Percentiles rank a stretch among this genome's conserved stretches.
Evolutionary conservation across 768 basidiomycete species (phyloP).

Genomic region (Lactifluus pinguis): DNA sequence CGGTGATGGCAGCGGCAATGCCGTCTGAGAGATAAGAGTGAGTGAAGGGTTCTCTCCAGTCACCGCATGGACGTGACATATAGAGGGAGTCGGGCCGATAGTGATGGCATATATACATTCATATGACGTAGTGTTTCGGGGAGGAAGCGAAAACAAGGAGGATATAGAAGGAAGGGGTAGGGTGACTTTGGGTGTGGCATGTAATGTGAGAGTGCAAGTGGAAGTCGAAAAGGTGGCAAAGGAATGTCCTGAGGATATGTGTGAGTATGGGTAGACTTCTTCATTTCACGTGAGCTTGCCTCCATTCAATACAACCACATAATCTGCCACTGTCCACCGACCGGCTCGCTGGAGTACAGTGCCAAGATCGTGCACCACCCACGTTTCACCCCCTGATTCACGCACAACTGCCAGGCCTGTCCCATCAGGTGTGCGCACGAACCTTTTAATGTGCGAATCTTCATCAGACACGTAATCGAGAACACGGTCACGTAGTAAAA

Average conservation of each 20-base stretch:
- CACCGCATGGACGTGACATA: slow-evolving; percentile 46
- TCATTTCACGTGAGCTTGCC: slow-evolving; percentile 33
- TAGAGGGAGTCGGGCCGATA: slow-evolving; percentile 35
- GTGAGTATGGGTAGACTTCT: slow-evolving; percentile 2
- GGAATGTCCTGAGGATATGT: slow-evolving; percentile 34
- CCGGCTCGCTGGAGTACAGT: slow-evolving; percentile 39
- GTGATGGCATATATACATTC: slow-evolving; percentile 64
- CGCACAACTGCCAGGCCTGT: slow-evolving; percentile 63
- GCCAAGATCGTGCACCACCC: slow-evolving; percentile 44
- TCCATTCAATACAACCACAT: slow-evolving; percentile 59
- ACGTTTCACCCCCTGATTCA: slow-evolving; percentile 52
- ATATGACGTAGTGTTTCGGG: slow-evolving; percentile 26
- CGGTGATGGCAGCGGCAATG: slow-evolving; percentile 42
- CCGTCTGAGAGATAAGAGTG: slow-evolving; percentile 38
- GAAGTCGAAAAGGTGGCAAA: slow-evolving; percentile 51
- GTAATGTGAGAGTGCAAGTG: slow-evolving; percentile 42
- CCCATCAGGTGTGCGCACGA: slow-evolving; percentile 75
- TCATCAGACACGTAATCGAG: slow-evolving; percentile 6
- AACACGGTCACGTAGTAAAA: slow-evolving; percentile 27
- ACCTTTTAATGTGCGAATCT: slow-evolving; percentile 37
- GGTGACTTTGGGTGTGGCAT: slow-evolving; percentile 36
- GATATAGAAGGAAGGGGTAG: slow-evolving; percentile 43
- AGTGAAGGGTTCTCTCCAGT: slow-evolving; percentile 32
- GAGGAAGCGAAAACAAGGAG: slow-evolving; percentile 57
- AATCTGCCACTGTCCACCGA: slow-evolving; percentile 50